Evolutionary conservation across 169 alveolate genomes (phyloP), one percentile per base, ranked within the genome.

Genomic region (Eimeria necatrix): DNA sequence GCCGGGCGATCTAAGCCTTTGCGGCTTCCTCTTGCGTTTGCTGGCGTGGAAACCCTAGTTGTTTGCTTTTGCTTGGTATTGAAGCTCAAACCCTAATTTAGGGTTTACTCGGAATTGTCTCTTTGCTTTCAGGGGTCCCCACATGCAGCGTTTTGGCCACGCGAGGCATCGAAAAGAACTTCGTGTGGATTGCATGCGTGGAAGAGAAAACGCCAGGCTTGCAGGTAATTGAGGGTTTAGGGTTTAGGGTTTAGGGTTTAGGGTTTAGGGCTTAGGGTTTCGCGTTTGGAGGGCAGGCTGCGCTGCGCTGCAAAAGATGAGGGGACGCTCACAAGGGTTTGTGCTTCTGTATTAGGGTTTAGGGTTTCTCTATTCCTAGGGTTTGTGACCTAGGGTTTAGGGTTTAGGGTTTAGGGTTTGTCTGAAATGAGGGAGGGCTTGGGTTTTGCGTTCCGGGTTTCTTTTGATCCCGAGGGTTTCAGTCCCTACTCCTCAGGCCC

Each of bases 201-300:
- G 88, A 78, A 3, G 70, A 46, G 18, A 49, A 51, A 10, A 78
- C 88, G 53, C 88, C 88, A 24, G 88, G 88, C 70, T 26, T 78
- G 26, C 88, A 78, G 88, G 88, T 78, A 78, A 12, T 32, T 46
- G 87, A 51, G 14, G 51, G 24, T 26, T 16, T 41, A 73, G 85
- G 85, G 60, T 73, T 73, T 73, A 73, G 85, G 85, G 85, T 73
- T 73, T 73, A 71, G 81, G 81, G 81, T 71, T 22, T 71, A 71
- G 81, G 81, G 81, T 71, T 71, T 71, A 46, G 64, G 64, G 64
- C 16, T 73, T 73, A 73, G 85, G 85, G 60, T 73, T 24, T 51
- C n/a, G n/a, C n/a, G 10, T 68, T n/a, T 2, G 6, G 46, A n/a
- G 48, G 78, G 78, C 26, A 22, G n/a, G 26, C 26, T 22, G 4